Conservation (phyloP, 768 basidiomycete species). For the Myochromella boudieri region DNA sequence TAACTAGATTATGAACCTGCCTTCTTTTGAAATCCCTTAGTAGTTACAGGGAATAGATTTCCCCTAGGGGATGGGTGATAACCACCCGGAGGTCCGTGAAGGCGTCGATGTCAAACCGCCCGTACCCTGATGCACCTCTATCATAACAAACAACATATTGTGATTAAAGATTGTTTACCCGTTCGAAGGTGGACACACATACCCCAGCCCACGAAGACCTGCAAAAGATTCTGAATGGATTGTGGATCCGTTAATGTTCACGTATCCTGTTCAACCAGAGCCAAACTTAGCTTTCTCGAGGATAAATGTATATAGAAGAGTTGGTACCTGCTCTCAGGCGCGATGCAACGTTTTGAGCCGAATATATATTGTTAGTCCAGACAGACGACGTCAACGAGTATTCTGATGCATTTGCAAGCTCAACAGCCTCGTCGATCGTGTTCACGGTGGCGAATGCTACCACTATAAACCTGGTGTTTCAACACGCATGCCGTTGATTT, state of each 20-base stretch:
- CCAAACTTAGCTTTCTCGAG: not conserved
- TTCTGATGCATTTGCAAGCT: conserved; percentile 52
- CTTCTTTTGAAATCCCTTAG: too few relatives aligned
- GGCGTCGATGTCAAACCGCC: conserved; percentile 49
- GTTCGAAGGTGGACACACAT: not conserved
- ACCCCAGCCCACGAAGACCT: conserved; percentile 47
- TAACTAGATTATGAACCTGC: too few relatives aligned
- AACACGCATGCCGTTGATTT: not conserved
- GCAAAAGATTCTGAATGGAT: conserved; percentile 41
- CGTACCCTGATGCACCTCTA: conserved; percentile 50
- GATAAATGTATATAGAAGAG: not conserved
- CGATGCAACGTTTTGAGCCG: conserved; percentile 44
- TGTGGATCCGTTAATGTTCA: conserved; percentile 56
- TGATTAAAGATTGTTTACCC: not conserved
- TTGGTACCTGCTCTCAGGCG: conserved; percentile 46
- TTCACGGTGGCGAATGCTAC: conserved; percentile 44
- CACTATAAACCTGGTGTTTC: conserved; percentile 25
- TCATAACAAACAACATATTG: too few relatives aligned
- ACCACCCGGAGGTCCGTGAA: conserved; percentile 48
- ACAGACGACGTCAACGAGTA: conserved; percentile 52
- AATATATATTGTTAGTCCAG: conserved; percentile 48
- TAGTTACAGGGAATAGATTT: conserved; percentile 22
- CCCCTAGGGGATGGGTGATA: conserved; percentile 38
- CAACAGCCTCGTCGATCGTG: conserved; percentile 52
- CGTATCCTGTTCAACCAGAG: conserved; percentile 37